phyloP scores from a whole-genome alignment of 352 stramenopile species.

The Pythium folliculosum region DNA sequence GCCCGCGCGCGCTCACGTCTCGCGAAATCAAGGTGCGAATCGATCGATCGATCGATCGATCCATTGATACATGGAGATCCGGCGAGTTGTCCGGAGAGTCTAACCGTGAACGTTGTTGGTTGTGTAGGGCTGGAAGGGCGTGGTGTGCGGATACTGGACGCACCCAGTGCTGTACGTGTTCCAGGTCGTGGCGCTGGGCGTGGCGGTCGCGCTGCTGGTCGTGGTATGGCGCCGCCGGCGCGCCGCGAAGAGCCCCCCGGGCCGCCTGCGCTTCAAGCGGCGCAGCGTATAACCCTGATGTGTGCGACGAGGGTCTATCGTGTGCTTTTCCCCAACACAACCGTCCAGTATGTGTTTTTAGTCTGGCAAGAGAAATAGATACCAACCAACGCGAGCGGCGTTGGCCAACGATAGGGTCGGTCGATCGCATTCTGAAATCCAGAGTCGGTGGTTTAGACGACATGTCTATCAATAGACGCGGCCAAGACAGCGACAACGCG shows the following conservation, averaged over 20 bases:
- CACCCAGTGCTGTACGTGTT: slow-evolving; percentile 62
- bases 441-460: too few relatives aligned
- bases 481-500: neutral
- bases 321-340: too few relatives aligned
- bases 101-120: neutral
- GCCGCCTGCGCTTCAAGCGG: slow-evolving; percentile 41
- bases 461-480: slow-evolving; percentile 7
- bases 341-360: neutral
- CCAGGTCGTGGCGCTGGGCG: slow-evolving; percentile 48
- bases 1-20: slow-evolving; percentile 37
- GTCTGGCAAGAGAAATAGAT: neutral
- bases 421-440: too few relatives aligned
- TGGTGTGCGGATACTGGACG: slow-evolving; percentile 79
- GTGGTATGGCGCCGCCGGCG: slow-evolving; percentile 44
- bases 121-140: slow-evolving; percentile 70
- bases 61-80: neutral
- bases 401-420: too few relatives aligned
- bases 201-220: slow-evolving; percentile 32
- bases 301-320: neutral
- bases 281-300: slow-evolving; percentile 30
- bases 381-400: too few relatives aligned
- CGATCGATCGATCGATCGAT: neutral
- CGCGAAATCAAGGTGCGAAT: slow-evolving; percentile 73
- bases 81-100: neutral
- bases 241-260: neutral